phyloP scores from a whole-genome alignment of 1,139 yeast genomes.

The Saccharomyces hybrid region DNA sequence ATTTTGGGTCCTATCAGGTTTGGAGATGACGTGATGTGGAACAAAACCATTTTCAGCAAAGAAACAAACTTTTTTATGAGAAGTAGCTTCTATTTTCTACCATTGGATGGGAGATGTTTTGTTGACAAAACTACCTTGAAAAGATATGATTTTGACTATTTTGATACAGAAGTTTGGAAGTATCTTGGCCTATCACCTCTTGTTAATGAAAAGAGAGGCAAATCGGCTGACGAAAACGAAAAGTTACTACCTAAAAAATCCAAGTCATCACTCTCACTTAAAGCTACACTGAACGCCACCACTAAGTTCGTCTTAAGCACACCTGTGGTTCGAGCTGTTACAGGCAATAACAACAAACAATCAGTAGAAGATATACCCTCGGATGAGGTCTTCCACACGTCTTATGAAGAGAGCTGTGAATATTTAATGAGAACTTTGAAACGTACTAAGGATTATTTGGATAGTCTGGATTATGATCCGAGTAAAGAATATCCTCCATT shows the following conservation, averaged over 20 bases:
- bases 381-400: slow-evolving; percentile 20
- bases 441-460: slow-evolving; percentile 51
- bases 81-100: slow-evolving; percentile 70
- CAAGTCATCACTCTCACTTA: slow-evolving; percentile 2
- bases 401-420: slow-evolving; percentile 56
- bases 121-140: slow-evolving; percentile 52
- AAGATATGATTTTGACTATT: slow-evolving; percentile 62
- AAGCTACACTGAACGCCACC: slow-evolving; percentile 5
- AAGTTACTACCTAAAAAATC: background rate
- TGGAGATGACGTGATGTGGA: slow-evolving; percentile 73
- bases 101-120: slow-evolving; percentile 66
- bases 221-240: slow-evolving; percentile 9
- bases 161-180: slow-evolving; percentile 75
- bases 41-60: slow-evolving; percentile 66
- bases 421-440: slow-evolving; percentile 58
- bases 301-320: slow-evolving; percentile 8
- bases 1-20: slow-evolving; percentile 77
- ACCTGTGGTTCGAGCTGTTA: slow-evolving; percentile 2
- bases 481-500: slow-evolving; percentile 65
- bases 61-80: slow-evolving; percentile 87
- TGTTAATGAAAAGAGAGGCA: slow-evolving; percentile 43
- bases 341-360: slow-evolving; percentile 4
- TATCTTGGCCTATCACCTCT: slow-evolving; percentile 69
- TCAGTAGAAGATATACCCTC: slow-evolving; percentile 12
- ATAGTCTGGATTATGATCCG: slow-evolving; percentile 50